Base-by-base conservation (phyloP, 192 early-diverging fungal genomes). In the Lunasporangiospora selenospora region DNA sequence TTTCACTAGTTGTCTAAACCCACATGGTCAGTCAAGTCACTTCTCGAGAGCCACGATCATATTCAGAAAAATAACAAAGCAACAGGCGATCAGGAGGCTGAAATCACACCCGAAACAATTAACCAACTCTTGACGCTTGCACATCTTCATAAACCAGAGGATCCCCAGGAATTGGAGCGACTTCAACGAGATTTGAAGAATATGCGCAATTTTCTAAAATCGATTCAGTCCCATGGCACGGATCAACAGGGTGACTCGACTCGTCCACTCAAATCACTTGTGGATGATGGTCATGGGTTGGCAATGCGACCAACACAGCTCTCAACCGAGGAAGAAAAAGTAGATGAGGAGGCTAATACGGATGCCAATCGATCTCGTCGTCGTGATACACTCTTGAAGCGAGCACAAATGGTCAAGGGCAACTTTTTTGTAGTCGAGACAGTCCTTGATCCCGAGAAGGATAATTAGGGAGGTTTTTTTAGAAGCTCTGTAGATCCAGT, bases 351-450 rank as follows among this genome's bases (percentile, higher is more conserved):
- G n/a, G n/a, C n/a, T n/a, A n/a, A n/a, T n/a, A n/a, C n/a, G n/a
- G n/a, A n/a, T n/a, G n/a, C n/a, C n/a, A 61, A 56, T 16, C 9
- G 12, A 32, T n/a, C 59, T 6, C 29, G 30, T 2, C 55, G 55
- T n/a, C 45, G 69, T 8, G 61, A 63, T 3, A 27, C 47, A 26
- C 32, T 73, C 4, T 43, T 73, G 4, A 30, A 31, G 23, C 19
- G 69, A 12, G 54, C 69, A 4, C 50, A 47, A 15, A 21, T 37
- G 30, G 61, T 58, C 40, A 73, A 63, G 24, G 69, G 69, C 19
- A 73, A 73, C 41, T 73, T 73, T 32, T 73, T 73, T 50, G 69
- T 63, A 10, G 60, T 73, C 18, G 60, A 37, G 2, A 56, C 59
- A 10, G 60, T 41, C 10, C 53, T 52, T 16, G 61, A 63, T 23